These are phyloP conservation scores for Waltergamsia citrina DNA, from an alignment of 2,329 filamentous ascomycete species.

Conservation along the genomic window DNA sequence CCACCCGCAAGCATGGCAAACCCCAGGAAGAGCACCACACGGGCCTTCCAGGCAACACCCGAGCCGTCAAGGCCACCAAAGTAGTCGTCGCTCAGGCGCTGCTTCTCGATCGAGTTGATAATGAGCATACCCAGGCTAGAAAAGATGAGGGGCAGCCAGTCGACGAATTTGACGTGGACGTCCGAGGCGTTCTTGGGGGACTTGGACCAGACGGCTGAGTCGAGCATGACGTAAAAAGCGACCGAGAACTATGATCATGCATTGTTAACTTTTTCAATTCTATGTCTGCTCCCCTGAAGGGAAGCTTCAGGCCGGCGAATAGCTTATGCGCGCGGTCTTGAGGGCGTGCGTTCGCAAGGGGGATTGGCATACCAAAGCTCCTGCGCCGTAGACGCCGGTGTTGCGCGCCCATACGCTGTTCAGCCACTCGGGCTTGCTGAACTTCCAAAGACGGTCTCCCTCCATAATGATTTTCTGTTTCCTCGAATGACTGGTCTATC, in stretches of 20 bases:
- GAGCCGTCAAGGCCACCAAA: conserved; percentile 54
- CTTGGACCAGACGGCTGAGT: conserved; percentile 58
- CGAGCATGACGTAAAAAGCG: conserved; percentile 60
- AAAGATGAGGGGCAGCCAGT: conserved; percentile 63
- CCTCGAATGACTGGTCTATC: no score
- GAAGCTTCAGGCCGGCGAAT: no score
- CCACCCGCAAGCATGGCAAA: conserved; percentile 57
- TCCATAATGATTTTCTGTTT: conserved; percentile 37
- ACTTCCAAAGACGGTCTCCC: conserved; percentile 60
- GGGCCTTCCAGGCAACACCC: conserved; percentile 59
- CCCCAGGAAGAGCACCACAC: conserved; percentile 57
- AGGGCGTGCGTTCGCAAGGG: not conserved
- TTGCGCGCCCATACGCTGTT: conserved; percentile 56
- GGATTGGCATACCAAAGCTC: conserved; percentile 45
- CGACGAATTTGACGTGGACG: conserved; percentile 54
- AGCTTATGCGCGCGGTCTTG: no score
- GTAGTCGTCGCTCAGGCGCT: conserved; percentile 52
- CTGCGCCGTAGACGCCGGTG: conserved; percentile 52
- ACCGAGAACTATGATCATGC: conserved; percentile 47
- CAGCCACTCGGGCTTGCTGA: conserved; percentile 56
- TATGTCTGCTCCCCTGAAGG: not conserved
- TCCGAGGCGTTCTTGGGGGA: conserved; percentile 48
- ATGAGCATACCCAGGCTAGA: conserved; percentile 59
- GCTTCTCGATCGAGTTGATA: conserved; percentile 62
- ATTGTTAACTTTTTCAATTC: not conserved